Evolutionary conservation across 805 yeast genomes (phyloP).

Genomic region (Saccharomyces mikatae): DNA sequence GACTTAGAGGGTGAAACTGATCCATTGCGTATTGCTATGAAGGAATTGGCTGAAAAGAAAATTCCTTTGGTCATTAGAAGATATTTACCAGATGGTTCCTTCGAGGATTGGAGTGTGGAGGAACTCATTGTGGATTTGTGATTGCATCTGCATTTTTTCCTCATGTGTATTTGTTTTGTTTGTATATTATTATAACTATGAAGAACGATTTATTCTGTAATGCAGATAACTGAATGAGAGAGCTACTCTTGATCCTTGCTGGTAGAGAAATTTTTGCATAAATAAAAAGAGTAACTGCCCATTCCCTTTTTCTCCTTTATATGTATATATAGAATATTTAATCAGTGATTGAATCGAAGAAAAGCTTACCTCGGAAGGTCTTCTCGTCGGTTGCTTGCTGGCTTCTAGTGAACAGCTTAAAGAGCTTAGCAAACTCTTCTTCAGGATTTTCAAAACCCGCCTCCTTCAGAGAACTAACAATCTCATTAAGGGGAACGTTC

Average conservation of each 20-base stretch:
- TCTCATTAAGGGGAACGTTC: conserved; percentile 40
- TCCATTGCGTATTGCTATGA: conserved; percentile 95
- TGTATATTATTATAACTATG: neutral
- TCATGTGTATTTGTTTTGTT: neutral
- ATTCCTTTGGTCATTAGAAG: conserved; percentile 94
- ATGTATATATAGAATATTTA: conserved; percentile 2
- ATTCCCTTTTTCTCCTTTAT: neutral
- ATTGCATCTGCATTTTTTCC: conserved; percentile 3
- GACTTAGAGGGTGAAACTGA: conserved; percentile 99
- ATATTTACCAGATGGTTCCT: conserved; percentile 92
- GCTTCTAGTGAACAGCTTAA: conserved; percentile 48
- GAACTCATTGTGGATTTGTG: conserved; percentile 84
- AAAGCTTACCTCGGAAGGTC: conserved; percentile 53
- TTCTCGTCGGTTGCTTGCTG: conserved; percentile 49
- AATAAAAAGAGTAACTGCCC: neutral
- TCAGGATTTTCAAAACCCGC: conserved; percentile 32
- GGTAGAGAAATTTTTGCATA: neutral
- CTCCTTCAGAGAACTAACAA: conserved; percentile 44
- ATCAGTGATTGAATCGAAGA: conserved; percentile 44
- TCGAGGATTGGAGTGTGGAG: conserved; percentile 98
- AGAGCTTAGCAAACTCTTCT: conserved; percentile 41
- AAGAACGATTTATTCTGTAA: neutral
- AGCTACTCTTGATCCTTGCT: neutral
- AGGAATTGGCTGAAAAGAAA: conserved; percentile 88
- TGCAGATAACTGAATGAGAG: neutral